Conservation (phyloP, 1,284 basidiomycete genomes). For the Xerocomus minutiporus region DNA sequence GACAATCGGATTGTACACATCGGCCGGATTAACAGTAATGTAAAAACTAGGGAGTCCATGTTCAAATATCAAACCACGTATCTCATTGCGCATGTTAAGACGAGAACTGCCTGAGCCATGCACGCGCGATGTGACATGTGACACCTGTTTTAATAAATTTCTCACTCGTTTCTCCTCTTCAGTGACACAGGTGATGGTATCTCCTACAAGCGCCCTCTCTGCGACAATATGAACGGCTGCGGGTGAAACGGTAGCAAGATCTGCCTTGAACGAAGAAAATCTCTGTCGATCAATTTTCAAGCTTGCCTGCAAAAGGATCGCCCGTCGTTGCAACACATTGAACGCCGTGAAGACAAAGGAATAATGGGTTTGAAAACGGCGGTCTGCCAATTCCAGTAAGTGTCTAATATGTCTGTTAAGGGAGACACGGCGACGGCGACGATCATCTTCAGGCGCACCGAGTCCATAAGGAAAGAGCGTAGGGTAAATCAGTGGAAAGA, state of each 20-base stretch:
- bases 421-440: neutral
- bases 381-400: neutral
- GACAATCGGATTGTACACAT: neutral
- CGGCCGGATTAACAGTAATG: neutral
- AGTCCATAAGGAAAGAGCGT: neutral
- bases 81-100: neutral
- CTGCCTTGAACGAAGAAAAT: no score
- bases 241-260: no score
- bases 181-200: neutral
- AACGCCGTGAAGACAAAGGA: neutral
- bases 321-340: neutral
- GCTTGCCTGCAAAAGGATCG: no score
- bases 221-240: no score
- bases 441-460: neutral
- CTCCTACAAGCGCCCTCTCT: no score
- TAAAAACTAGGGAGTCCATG: neutral
- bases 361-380: neutral
- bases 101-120: neutral
- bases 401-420: neutral
- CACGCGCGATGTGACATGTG: neutral
- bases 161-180: neutral
- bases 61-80: neutral
- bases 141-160: neutral
- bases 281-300: no score
- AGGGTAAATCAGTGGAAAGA: neutral